Percentiles rank a stretch among this genome's conserved stretches.
Evolutionary conservation across 192 early-diverging fungal species (phyloP).

Genomic region (Entophlyctis luteolus): DNA sequence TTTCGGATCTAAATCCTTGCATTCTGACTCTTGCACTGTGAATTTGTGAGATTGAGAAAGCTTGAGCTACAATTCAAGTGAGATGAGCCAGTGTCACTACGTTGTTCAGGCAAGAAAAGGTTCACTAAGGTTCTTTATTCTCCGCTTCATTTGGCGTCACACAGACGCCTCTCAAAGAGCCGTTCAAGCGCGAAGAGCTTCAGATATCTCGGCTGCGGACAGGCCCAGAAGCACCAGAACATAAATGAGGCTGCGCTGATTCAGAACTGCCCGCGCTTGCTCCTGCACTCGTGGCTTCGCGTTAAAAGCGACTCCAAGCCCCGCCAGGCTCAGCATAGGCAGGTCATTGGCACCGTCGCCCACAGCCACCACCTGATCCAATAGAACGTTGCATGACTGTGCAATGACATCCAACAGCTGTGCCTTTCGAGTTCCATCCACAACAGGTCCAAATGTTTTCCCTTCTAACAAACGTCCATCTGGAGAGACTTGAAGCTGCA

Average conservation of each 20-base stretch:
- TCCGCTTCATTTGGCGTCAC: too few species aligned
- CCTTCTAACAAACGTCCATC: slow-evolving; percentile 84
- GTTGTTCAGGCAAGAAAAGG: too few species aligned
- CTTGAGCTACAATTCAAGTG: too few species aligned
- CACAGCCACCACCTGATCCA: slow-evolving; percentile 93
- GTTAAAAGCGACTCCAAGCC: slow-evolving; percentile 95
- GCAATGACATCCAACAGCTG: slow-evolving; percentile 94
- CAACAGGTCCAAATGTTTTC: slow-evolving; percentile 81
- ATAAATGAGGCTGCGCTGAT: slow-evolving; percentile 87
- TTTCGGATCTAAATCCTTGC: too few species aligned
- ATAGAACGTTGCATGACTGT: slow-evolving; percentile 79
- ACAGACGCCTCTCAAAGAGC: too few species aligned
- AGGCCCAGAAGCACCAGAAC: slow-evolving; percentile 88
- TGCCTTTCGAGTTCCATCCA: slow-evolving; percentile 88
- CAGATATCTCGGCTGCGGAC: background rate
- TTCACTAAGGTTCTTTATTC: too few species aligned
- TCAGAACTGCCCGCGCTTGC: slow-evolving; percentile 81
- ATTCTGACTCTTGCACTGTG: too few species aligned
- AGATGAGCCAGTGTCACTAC: too few species aligned
- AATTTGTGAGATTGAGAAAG: too few species aligned
- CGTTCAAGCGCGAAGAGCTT: background rate
- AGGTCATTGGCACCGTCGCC: slow-evolving; percentile 99
- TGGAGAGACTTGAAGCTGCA: slow-evolving; percentile 72
- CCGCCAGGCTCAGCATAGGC: slow-evolving; percentile 88
- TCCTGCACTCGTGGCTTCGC: slow-evolving; percentile 97